Base-by-base conservation (phyloP, 306 rosid genomes). In the Inga oerstediana region DNA sequence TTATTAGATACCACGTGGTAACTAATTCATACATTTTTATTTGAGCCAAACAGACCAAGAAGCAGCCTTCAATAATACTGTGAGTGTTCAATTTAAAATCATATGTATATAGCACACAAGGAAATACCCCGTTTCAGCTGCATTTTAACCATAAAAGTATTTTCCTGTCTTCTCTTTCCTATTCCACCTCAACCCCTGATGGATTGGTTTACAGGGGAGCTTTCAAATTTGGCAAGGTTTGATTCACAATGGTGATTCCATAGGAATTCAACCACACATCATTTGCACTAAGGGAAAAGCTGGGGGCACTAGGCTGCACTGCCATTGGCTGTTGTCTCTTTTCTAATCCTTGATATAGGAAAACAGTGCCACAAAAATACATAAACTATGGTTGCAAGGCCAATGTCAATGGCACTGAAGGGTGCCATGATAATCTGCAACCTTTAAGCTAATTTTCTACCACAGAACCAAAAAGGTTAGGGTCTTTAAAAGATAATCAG, bases 381-480 rank as follows among this genome's bases (percentile, higher is more conserved):
- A 72, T 16, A 35, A 35, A 52, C 10, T 5, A 75, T 75, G 67
- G 79, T 54, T 20, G 32, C 54, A 59, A 32, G 32, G 32, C 14
- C 78, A 66, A 17, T 67, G 49, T 59, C 44, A 59, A 80, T 46
- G 66, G 81, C 43, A 66, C 20, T 4, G 65, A 46, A 10, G 68
- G 67, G 16, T 39, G 35, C 48, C 43, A 45, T 65, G 70, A 39
- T 74, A 79, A 67, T 58, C 66, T 61, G 65, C 76, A 79, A 70
- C 77, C 76, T 71, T 61, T n/a, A 49, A 45, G 41, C 51, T 37
- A 39, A 78, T 10, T 52, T 68, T 39, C 68, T 7, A 74, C 62
- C 58, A 41, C 43, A 13, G 27, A 80, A 22, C 80, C 62, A 73
- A 76, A 56, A 49, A 80, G 10, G 24, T 15, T 3, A 75, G 13